Conservation (phyloP, 192 early-diverging fungal species). For the Backusella parvicylindrica region DNA sequence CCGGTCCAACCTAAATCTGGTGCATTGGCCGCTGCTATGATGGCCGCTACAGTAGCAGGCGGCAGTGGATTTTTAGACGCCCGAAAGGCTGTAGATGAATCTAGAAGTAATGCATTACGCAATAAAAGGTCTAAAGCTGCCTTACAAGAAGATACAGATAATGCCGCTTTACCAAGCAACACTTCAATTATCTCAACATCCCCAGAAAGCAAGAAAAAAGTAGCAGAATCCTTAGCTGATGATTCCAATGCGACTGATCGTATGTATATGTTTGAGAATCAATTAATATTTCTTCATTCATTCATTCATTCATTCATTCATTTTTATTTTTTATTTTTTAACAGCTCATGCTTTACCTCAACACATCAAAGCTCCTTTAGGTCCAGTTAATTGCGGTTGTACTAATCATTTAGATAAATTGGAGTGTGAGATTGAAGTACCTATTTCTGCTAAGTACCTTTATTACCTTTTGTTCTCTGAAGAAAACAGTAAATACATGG, state of each 20-base stretch:
- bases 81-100: slow-evolving; percentile 7
- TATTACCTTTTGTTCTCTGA: slow-evolving; percentile 57
- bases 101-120: background rate
- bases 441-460: slow-evolving; percentile 59
- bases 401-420: slow-evolving; percentile 64
- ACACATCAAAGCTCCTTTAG: slow-evolving; percentile 40
- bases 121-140: background rate
- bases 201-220: background rate
- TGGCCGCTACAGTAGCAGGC: slow-evolving; percentile 36
- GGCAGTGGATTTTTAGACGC: slow-evolving; percentile 28
- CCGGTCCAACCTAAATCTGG: slow-evolving; percentile 23
- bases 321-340: background rate
- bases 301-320: background rate
- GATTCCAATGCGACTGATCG: background rate
- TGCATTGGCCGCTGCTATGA: slow-evolving; percentile 34
- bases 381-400: slow-evolving; percentile 56
- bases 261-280: background rate
- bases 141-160: background rate
- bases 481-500: slow-evolving; percentile 2
- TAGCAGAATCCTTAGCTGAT: background rate
- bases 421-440: slow-evolving; percentile 50
- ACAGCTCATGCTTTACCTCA: slow-evolving; percentile 46
- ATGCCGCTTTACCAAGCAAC: background rate
- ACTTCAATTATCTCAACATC: background rate
- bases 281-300: background rate